phyloP scores from a whole-genome alignment of 2,329 filamentous ascomycete genomes.

The Sporothrix pallida region DNA sequence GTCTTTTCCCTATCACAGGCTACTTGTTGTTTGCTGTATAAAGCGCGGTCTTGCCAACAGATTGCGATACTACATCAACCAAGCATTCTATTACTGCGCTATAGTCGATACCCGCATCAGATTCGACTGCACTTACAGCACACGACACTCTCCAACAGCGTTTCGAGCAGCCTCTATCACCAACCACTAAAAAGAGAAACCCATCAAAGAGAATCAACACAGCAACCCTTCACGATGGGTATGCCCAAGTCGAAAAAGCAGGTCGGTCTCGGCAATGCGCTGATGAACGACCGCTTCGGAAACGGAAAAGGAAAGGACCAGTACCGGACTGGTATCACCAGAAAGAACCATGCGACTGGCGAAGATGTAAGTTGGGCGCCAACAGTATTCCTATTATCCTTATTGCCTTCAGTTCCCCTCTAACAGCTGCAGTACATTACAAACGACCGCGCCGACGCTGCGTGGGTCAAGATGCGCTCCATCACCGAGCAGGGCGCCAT shows the following conservation, averaged over 20 bases:
- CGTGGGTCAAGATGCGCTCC: constrained; percentile 99
- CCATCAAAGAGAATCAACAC: not conserved
- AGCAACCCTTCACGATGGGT: constrained; percentile 52
- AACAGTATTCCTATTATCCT: too few species aligned
- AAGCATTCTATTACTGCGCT: not conserved
- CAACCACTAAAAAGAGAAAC: not conserved
- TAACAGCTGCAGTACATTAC: constrained; percentile 72
- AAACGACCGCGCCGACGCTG: constrained; percentile 86
- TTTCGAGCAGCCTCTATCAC: not conserved
- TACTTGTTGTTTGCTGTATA: not conserved
- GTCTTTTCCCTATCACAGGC: not conserved
- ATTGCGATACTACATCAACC: too few species aligned
- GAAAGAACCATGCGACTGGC: constrained; percentile 79
- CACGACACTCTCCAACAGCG: not conserved
- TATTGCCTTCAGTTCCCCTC: too few species aligned
- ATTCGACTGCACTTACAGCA: not conserved
- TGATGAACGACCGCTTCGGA: constrained; percentile 99
- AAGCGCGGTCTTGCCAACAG: not conserved
- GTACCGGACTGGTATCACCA: constrained; percentile 68
- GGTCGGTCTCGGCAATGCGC: constrained; percentile 91
- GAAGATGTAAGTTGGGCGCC: constrained; percentile 62
- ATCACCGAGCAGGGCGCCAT: constrained; percentile 96
- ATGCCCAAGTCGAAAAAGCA: constrained; percentile 90
- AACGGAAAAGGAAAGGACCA: constrained; percentile 86
- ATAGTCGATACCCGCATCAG: not conserved